Evolutionary conservation across 192 early-diverging fungal species (phyloP), one percentile per base, ranked within the genome.

Genomic region (Radiomyces spectabilis): DNA sequence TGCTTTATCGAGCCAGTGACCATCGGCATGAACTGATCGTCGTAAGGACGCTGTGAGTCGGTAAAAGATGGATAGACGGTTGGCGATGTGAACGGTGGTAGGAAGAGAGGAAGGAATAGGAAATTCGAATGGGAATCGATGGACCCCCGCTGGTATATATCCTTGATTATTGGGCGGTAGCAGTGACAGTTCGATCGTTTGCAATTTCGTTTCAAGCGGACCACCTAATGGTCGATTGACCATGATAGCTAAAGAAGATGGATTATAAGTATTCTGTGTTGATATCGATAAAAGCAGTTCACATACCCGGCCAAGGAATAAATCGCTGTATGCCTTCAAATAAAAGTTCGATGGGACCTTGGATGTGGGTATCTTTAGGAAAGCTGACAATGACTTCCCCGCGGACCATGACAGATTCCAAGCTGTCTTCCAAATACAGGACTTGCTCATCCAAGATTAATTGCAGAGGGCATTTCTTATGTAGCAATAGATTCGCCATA

Each of bases 121-220:
- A 19, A 65, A 54, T 41, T 65, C 63, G 38, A 65, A 65, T 12
- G 63, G 63, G 16, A 65, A 41, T 10, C 57, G 50, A 26, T 65
- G 57, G 15, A 39, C 13, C 16, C 63, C 63, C 12, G 56, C 34
- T 2, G 57, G 44, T 39, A 65, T 53, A 1, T 48, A 47, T 15
- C 56, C 51, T 29, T 40, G 19, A 40, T 19, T 31, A 31, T 35
- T 45, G n/a, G 63, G 63, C 24, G 63, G 63, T 47, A 58, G 38
- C 15, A 65, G 12, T 9, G 63, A 65, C 31, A 65, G 19, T 35
- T 65, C 51, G 22, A 65, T 41, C 5, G 41, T 31, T 24, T 65
- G 63, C n/a, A 65, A 19, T 12, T 49, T 40, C 12, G 41, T 53
- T 39, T 61, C 59, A n/a, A 53, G 16, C 5, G 31, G 19, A 1